Base-by-base conservation (phyloP, 208 protist species). In the Polymyxa betae region DNA sequence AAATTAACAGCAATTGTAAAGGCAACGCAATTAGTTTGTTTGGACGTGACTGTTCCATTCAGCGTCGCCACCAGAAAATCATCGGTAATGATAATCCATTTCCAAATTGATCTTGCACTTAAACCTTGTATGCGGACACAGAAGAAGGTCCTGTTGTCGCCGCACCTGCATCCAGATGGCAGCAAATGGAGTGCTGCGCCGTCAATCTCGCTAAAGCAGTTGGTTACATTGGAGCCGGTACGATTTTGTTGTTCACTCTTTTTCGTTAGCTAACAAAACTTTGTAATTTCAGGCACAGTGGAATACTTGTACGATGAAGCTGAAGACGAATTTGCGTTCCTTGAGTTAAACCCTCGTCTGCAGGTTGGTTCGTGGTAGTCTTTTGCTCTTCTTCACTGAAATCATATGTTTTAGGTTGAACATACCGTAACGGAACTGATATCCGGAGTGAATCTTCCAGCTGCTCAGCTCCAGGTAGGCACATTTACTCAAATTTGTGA, bases 61-160 rank as follows among this genome's bases (percentile, higher is more conserved):
- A 99, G 94, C 95, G 98, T 38, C 96, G 98, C 52, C 97, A 98
- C 91, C 98, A 99, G 93, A 98, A 98, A 93, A 98, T 98, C 91
- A 97, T 99, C 91, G 49, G 49, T 60, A 60, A 29, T 24, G 24
- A 29, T 60, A 5, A 29, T 60, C 12, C 5, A 60, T 60, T 60
- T 24, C 49, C 5, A 60, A 5, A 60, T 60, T 60, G 49, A 29
- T 60, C 49, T 60, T 60, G 24, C 24, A 60, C n/a, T n/a, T n/a
- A n/a, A n/a, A n/a, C n/a, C n/a, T n/a, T n/a, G n/a, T 29, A 60
- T 29, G 5, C 49, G 5, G 49, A 29, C 24, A 29, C 24, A 60
- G 97, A 99, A 91, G 97, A 99, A 92, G 98, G 97, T 16, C 98
- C 98, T 35, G 96, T 96, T 0, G 94, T 96, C 87, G 95, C 94